Conservation (phyloP, 768 basidiomycete species). For the Tephrocybe sp. region DNA sequence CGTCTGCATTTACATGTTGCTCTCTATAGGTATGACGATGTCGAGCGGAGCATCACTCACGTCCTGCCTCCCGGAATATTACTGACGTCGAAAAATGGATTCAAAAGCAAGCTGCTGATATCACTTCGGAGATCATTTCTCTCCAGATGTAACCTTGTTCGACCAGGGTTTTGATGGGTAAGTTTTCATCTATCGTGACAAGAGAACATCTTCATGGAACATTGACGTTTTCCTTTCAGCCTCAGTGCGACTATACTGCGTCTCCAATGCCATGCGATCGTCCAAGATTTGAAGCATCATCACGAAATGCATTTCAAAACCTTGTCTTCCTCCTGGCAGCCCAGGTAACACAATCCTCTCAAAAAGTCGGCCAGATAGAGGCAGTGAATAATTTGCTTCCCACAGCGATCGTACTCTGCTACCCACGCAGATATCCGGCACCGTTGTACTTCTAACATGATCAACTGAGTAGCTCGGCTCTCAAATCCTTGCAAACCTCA, state of each 20-base stretch:
- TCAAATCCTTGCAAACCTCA: slow-evolving; percentile 9
- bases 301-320: slow-evolving; percentile 26
- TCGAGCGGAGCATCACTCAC: slow-evolving; percentile 22
- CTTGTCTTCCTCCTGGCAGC: slow-evolving; percentile 14
- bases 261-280: slow-evolving; percentile 25
- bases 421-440: too few species aligned
- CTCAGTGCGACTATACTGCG: slow-evolving; percentile 36
- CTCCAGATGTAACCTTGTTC: not conserved
- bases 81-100: slow-evolving; percentile 24
- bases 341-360: not conserved
- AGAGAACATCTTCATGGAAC: too few species aligned
- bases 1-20: too few species aligned
- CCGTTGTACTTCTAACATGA: slow-evolving; percentile 14
- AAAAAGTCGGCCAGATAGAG: slow-evolving; percentile 13
- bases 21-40: slow-evolving; percentile 23
- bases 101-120: slow-evolving; percentile 15
- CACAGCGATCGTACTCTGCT: not conserved
- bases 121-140: slow-evolving; percentile 6
- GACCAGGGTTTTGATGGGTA: slow-evolving; percentile 21
- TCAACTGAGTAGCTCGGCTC: slow-evolving; percentile 18
- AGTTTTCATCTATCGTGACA: not conserved
- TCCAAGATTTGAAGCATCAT: slow-evolving; percentile 11
- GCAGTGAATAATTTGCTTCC: slow-evolving; percentile 9
- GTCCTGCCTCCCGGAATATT: slow-evolving; percentile 21
- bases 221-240: slow-evolving; percentile 13